phyloP scores from a whole-genome alignment of 352 stramenopile species.

The Stramenopiles sp. region DNA sequence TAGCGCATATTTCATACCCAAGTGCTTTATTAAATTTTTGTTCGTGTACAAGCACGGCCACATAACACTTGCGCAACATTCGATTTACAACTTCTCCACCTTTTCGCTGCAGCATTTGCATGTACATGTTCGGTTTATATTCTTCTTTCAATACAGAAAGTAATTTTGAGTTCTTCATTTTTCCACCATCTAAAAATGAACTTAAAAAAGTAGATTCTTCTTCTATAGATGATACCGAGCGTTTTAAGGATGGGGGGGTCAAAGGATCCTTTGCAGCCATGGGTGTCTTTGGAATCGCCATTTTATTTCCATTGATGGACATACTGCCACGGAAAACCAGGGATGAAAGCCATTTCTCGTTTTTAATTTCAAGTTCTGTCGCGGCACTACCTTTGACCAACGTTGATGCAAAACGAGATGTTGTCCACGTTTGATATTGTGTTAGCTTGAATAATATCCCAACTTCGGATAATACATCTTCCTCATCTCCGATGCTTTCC shows the following conservation, averaged over 20 bases:
- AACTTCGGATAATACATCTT: neutral
- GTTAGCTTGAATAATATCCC: neutral
- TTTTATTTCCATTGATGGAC: neutral
- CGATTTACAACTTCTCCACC: conserved; percentile 2
- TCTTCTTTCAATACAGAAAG: neutral
- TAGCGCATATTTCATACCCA: conserved; percentile 1
- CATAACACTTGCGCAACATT: neutral
- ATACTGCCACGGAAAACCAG: neutral
- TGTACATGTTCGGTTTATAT: conserved; percentile 6
- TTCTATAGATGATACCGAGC: neutral
- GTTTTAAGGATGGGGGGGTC: neutral
- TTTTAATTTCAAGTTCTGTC: neutral
- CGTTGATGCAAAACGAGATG: neutral
- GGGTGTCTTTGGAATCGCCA: neutral
- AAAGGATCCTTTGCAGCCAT: neutral
- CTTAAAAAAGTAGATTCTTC: neutral
- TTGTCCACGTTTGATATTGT: neutral
- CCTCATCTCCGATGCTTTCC: neutral
- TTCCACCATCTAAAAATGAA: neutral
- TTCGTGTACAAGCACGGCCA: neutral
- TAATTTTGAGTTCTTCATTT: neutral
- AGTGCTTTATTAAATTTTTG: conserved; percentile 6
- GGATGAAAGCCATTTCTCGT: neutral
- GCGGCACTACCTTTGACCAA: neutral
- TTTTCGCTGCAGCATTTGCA: conserved; percentile 7